Percentiles rank a stretch among this genome's conserved stretches.
Conservation (phyloP, 148 eudicot species). For the Euryodendron excelsum region DNA sequence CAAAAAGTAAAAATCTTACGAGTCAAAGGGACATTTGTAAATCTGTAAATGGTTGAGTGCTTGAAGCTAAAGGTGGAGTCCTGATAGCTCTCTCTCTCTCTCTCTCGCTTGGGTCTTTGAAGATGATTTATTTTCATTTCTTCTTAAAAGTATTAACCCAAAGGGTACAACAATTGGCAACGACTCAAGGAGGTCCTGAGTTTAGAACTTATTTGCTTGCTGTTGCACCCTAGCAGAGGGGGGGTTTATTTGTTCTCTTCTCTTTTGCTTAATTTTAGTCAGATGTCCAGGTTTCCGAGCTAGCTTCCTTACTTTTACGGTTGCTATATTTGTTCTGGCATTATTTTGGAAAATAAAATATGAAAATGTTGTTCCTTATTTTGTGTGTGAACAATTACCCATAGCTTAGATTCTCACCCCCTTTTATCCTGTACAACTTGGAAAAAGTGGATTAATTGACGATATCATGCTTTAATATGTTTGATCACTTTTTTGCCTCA, state of each 20-base stretch:
- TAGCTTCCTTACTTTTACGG: not conserved
- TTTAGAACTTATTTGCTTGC: not conserved
- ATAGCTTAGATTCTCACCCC: not conserved
- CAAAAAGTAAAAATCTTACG: too few relatives aligned
- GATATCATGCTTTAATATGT: not conserved
- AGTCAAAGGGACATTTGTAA: not conserved
- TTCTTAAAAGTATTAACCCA: not conserved
- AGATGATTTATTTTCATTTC: too few relatives aligned
- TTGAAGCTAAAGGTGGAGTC: not conserved
- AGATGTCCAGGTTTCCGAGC: not conserved
- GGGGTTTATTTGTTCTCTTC: not conserved
- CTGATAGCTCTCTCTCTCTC: not conserved
- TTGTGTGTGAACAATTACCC: not conserved
- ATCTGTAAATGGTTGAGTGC: not conserved
- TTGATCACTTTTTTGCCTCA: not conserved
- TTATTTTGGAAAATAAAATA: not conserved
- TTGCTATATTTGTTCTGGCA: not conserved
- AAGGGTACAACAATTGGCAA: not conserved
- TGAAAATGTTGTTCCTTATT: not conserved
- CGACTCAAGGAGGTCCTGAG: not conserved
- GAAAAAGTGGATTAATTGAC: not conserved
- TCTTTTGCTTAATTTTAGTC: not conserved
- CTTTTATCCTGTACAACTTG: not conserved
- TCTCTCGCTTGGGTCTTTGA: too few relatives aligned
- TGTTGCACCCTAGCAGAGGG: not conserved